Evolutionary conservation across 345 rosid species (phyloP).

Genomic region (Citrus glauca): DNA sequence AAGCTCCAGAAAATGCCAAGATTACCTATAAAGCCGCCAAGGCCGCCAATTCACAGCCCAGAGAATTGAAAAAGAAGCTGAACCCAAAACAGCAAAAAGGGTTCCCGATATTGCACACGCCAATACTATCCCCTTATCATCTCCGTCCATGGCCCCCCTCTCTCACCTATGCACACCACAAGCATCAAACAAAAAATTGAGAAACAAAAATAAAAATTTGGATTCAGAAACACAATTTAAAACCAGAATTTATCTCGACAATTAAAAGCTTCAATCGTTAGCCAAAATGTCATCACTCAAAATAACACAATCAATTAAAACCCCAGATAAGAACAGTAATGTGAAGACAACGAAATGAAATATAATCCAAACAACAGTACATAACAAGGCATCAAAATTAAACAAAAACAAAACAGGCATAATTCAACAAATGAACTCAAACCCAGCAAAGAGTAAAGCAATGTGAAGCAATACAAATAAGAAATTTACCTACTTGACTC

Average conservation of each 20-base stretch:
- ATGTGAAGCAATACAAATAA: constrained; percentile 5
- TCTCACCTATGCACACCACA: constrained; percentile 41
- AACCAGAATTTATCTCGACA: constrained; percentile 3
- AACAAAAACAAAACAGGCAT: not conserved
- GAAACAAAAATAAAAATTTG: not conserved
- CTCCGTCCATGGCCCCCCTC: constrained; percentile 79
- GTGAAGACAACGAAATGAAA: constrained; percentile 6
- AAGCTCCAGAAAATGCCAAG: not conserved
- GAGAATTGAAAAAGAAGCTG: constrained; percentile 74
- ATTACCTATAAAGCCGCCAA: constrained; percentile 93
- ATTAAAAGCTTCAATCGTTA: not conserved
- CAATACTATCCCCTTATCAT: constrained; percentile 53
- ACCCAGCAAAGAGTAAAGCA: constrained; percentile 13
- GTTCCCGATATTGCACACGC: constrained; percentile 83
- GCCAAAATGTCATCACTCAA: constrained; percentile 1
- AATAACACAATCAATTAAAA: constrained; percentile 4
- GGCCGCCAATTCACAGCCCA: constrained; percentile 99
- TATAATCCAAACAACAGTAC: not conserved
- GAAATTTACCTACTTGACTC: constrained; percentile 43
- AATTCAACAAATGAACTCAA: constrained; percentile 1
- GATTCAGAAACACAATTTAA: not conserved
- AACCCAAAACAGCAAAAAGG: constrained; percentile 74
- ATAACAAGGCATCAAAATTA: not conserved
- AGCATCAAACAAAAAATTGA: constrained; percentile 21
- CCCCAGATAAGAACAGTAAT: constrained; percentile 17